Evolutionary conservation across 202 grass and related monocot species (phyloP), one percentile per base, ranked within the genome.

Genomic region (Zizania palustris): DNA sequence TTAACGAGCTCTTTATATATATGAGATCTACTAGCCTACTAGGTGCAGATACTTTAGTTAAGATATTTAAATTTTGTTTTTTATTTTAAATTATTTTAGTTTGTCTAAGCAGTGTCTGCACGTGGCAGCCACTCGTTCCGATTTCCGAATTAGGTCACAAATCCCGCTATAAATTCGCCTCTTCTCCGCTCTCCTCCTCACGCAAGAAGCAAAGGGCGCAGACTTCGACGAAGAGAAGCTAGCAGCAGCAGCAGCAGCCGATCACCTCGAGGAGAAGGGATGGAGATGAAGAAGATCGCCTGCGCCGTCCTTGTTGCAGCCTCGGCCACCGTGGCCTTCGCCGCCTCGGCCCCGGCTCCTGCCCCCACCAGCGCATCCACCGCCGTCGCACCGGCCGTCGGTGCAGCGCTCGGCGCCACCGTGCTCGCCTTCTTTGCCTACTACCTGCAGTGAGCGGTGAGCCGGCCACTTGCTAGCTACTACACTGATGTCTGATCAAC

Each of bases 251-350:
- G 57, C 49, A n/a, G n/a, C 65, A 22, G 11, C 12, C 36, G 45
- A 18, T 5, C 48, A 42, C 44, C 45, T 66, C 28, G 37, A 82
- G 7, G 36, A n/a, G 51, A 81, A 20, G 45, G 66, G 28, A 93
- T 93, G 90, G 90, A 89, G 90, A 92, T 92, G 89, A 92, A 85
- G 82, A 92, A 85, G 89, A 79, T 91, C 75, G 85, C 85, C 82
- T 91, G 85, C 82, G 85, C 74, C 78, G 85, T 83, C 78, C 89
- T 91, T 69, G 64, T 88, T 82, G 85, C 89, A 54, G 77, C 89
- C 82, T 87, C 84, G 38, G 91, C 84, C 81, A 83, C 88, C 54
- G 88, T 87, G 53, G 85, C 84, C 59, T 49, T 95, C 57, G 86
- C 92, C 59, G 60, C 83, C 59, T 88, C 89, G 4, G 88, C 86